phyloP scores from a whole-genome alignment of 768 basidiomycete species.

The Russula dissimulans region DNA sequence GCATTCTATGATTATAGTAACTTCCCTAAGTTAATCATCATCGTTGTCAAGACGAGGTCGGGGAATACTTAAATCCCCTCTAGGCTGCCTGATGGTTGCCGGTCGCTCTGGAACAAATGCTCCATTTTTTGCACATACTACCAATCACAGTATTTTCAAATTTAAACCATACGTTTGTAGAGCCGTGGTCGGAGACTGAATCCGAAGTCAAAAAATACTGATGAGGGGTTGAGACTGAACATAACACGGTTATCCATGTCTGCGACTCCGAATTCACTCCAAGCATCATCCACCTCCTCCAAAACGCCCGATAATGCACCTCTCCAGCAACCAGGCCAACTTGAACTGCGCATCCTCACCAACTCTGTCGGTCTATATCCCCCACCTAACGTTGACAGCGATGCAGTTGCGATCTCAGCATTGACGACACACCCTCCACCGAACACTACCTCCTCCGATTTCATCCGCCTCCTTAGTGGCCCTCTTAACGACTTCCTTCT shows the following conservation, averaged over 20 bases:
- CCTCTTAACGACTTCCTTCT: not conserved
- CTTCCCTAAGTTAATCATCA: not conserved
- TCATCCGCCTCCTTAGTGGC: not conserved
- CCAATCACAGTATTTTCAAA: slow-evolving; percentile 1
- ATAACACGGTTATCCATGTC: too few species aligned
- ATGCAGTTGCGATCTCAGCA: not conserved
- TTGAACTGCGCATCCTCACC: not conserved
- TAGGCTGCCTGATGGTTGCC: too few species aligned
- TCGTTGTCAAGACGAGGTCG: not conserved
- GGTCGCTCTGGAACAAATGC: slow-evolving; percentile 7
- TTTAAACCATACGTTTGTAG: not conserved
- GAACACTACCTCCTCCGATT: not conserved
- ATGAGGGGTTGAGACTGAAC: too few species aligned
- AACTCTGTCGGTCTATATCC: not conserved
- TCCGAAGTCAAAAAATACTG: too few species aligned
- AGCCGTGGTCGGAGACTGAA: too few species aligned
- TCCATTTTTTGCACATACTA: slow-evolving; percentile 11
- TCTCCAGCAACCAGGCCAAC: not conserved
- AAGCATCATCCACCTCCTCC: too few species aligned
- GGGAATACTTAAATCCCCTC: too few species aligned
- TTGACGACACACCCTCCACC: not conserved
- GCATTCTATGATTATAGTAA: too few species aligned
- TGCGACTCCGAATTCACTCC: too few species aligned
- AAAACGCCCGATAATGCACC: not conserved
- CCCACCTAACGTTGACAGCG: not conserved